Conservation (phyloP, 1,139 yeast genomes). For the Sporopachydermia cereana region DNA sequence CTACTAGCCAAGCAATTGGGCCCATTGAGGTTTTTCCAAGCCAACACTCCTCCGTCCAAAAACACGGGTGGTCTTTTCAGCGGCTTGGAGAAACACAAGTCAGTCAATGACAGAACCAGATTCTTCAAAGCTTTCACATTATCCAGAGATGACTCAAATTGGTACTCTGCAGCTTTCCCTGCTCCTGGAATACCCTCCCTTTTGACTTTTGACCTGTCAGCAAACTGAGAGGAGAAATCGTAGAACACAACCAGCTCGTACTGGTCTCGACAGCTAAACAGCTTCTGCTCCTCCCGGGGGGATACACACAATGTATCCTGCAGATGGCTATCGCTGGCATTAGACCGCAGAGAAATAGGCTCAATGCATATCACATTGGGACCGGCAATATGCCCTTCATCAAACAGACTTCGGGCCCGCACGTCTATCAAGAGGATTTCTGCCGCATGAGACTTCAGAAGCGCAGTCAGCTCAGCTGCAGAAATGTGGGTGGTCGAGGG, state of each 20-base stretch:
- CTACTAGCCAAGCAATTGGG: neutral
- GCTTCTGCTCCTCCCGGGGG: slow-evolving; percentile 38
- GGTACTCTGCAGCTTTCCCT: slow-evolving; percentile 7
- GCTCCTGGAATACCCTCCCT: slow-evolving; percentile 14
- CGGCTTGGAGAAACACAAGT: slow-evolving; percentile 31
- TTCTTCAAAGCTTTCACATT: slow-evolving; percentile 20
- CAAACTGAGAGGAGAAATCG: slow-evolving; percentile 28
- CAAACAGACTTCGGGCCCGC: slow-evolving; percentile 46
- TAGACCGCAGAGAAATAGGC: slow-evolving; percentile 41
- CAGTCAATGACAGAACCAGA: slow-evolving; percentile 25
- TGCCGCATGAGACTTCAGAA: slow-evolving; percentile 12
- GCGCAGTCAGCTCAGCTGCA: slow-evolving; percentile 7
- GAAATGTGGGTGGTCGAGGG: slow-evolving; percentile 7
- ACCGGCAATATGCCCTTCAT: slow-evolving; percentile 45
- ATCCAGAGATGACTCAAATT: slow-evolving; percentile 11
- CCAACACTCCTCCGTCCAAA: slow-evolving; percentile 40
- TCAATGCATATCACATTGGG: slow-evolving; percentile 56
- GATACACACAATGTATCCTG: slow-evolving; percentile 45
- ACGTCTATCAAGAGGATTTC: slow-evolving; percentile 48
- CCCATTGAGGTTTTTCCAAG: slow-evolving; percentile 32
- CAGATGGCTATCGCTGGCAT: slow-evolving; percentile 45
- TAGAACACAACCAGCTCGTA: slow-evolving; percentile 57
- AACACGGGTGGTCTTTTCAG: slow-evolving; percentile 42
- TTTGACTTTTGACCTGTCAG: slow-evolving; percentile 14
- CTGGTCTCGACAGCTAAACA: slow-evolving; percentile 39